These are phyloP conservation scores for Vaucheria bursata DNA, from an alignment of 352 stramenopile species.

Conservation along the genomic window DNA sequence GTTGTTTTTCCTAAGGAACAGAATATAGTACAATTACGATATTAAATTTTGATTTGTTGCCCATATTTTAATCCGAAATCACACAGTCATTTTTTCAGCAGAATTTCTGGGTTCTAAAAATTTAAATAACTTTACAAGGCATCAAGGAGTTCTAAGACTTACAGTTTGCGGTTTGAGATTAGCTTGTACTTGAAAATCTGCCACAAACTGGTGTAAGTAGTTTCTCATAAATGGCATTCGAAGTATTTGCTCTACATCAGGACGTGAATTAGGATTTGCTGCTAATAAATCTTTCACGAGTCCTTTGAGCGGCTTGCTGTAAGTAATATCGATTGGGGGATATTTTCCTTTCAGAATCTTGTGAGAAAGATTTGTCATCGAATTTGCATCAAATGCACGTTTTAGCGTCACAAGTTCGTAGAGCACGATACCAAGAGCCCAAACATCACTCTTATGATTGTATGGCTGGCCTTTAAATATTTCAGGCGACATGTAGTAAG, in stretches of 20 bases:
- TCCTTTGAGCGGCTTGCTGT: constrained; percentile 30
- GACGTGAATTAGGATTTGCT: constrained; percentile 22
- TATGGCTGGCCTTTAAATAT: constrained; percentile 56
- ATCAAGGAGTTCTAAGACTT: not conserved
- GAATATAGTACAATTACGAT: no score
- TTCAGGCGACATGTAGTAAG: constrained; percentile 59
- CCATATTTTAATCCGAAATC: no score
- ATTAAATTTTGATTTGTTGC: no score
- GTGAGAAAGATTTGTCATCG: constrained; percentile 53
- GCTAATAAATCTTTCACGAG: constrained; percentile 39
- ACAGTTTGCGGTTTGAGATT: not conserved
- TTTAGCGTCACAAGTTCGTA: constrained; percentile 55
- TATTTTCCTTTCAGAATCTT: constrained; percentile 58
- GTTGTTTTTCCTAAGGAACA: no score
- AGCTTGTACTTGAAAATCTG: constrained; percentile 17
- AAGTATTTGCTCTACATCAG: constrained; percentile 41
- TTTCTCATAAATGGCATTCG: constrained; percentile 30
- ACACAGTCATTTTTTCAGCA: no score
- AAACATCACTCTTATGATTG: constrained; percentile 54
- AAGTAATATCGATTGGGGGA: constrained; percentile 25
- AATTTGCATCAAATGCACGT: constrained; percentile 45
- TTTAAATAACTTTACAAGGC: not conserved
- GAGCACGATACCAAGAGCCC: constrained; percentile 54
- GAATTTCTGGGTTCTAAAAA: not conserved
- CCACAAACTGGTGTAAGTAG: constrained; percentile 24